phyloP scores from a whole-genome alignment of 2,329 filamentous ascomycete genomes.

The Cladophialophora exuberans region DNA sequence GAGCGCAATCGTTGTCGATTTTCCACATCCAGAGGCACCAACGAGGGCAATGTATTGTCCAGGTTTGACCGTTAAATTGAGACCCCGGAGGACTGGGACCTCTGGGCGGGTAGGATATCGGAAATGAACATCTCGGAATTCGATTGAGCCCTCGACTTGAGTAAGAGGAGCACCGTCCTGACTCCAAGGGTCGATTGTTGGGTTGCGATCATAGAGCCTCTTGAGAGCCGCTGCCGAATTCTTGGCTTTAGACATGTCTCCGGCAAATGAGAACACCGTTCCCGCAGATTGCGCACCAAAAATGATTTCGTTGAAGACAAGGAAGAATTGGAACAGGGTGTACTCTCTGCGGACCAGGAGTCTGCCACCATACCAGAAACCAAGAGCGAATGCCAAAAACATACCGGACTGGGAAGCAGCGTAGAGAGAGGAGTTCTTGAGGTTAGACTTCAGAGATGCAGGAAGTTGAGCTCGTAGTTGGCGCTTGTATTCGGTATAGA shows the following conservation, averaged over 20 bases:
- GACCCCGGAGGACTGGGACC: constrained; percentile 85
- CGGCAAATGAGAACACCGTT: constrained; percentile 84
- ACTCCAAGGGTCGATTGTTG: constrained; percentile 81
- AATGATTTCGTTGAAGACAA: constrained; percentile 84
- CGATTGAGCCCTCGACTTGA: constrained; percentile 73
- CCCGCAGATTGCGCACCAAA: constrained; percentile 93
- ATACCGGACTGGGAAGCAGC: constrained; percentile 81
- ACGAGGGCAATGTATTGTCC: constrained; percentile 71
- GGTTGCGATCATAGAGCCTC: constrained; percentile 79
- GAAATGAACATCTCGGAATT: constrained; percentile 93
- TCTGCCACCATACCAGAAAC: constrained; percentile 89
- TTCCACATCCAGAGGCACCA: constrained; percentile 88
- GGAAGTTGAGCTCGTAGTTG: constrained; percentile 69
- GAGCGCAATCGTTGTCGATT: constrained; percentile 89
- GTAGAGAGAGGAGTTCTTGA: constrained; percentile 78
- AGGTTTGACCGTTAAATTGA: constrained; percentile 60
- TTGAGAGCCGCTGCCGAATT: constrained; percentile 80
- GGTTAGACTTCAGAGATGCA: constrained; percentile 70
- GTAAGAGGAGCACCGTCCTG: constrained; percentile 65
- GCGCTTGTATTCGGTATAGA: constrained; percentile 70
- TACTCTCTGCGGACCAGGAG: constrained; percentile 74
- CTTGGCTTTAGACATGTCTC: constrained; percentile 92
- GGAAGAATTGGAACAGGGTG: constrained; percentile 83
- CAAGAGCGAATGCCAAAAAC: constrained; percentile 82
- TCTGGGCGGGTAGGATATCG: constrained; percentile 89